Evolutionary conservation across 1,139 yeast genomes (phyloP), one percentile per base, ranked within the genome.

Genomic region (Suhomyces panamericanus): DNA sequence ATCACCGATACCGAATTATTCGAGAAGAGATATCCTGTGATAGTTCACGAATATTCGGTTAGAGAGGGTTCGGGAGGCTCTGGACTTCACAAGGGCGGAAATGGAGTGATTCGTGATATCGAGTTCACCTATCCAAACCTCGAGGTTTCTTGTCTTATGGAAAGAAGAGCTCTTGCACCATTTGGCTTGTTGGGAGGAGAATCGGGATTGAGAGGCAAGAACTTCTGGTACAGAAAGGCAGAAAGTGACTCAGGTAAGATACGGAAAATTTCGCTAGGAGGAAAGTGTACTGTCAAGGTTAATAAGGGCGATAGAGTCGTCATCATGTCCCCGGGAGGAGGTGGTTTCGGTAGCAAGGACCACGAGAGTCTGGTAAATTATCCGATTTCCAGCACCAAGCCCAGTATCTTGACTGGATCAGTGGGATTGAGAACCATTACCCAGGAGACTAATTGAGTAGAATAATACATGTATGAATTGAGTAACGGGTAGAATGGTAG

Each of bases 241-340:
- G 60, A 58, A 31, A 52, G 56, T 12, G 60, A 60, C 6, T 47
- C 54, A 6, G 55, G 54, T 7, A 55, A 55, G 29, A 60, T 60
- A 44, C 59, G 63, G 42, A 43, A 47, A 17, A 63, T 69, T 15
- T 64, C 63, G 12, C 58, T 75, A 32, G 77, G 76, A 6, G 79
- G 79, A 2, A 70, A 72, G 53, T 66, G 73, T 50, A 66, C 75
- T 2, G 70, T 73, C 6, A 63, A 57, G 44, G 69, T 72, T 10
- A 51, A 52, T 3, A 66, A 64, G 41, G 79, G 79, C 7, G 79
- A 75, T 48, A 59, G 77, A 44, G 63, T 75, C 5, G 57, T 70
- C 2, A 73, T 75, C 30, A 55, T 57, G 59, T 71, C 79, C 0
- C 79, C 79, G 1, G 79, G 79, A 17, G 79, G 79, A 13, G 79